Base-by-base conservation (phyloP, 805 yeast species). In the Blastobotrys robertii region DNA sequence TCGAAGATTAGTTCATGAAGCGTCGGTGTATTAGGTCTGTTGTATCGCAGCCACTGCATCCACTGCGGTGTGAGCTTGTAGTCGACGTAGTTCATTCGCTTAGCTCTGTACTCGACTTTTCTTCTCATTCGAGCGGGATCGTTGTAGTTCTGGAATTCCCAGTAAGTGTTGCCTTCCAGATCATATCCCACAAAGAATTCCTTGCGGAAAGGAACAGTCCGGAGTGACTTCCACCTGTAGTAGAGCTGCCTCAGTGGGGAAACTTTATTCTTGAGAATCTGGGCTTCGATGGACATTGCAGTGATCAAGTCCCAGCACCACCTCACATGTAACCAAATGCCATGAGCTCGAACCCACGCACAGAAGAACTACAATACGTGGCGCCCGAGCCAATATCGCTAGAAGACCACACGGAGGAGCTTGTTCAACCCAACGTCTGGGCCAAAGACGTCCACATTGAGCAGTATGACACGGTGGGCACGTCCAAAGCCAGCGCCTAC, bases 131-230 rank as follows among this genome's bases (percentile, higher is more conserved):
- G 60, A 19, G 60, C 64, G 51, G 76, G 67, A 41, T 57, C 55
- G 52, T 72, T 69, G 46, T 75, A 77, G 19, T 73, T 65, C 41
- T 70, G 68, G 60, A 81, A 78, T 58, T 84, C 95, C 94, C 94
- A 84, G 63, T 80, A 84, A 1, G 90, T 77, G 58, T 84, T 84
- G 2, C 92, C 94, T 33, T 76, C 77, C n/a, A 85, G 66, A 55
- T 84, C 94, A 55, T 82, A 84, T 39, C 74, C 74, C 8, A 79
- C 68, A 52, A 84, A 83, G 65, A 78, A 84, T 56, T 69, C 71
- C 43, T 70, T 70, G 34, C 94, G 69, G 58, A 83, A 77, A 0
- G 94, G 94, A 3, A 84, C 69, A 37, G 67, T 72, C 36, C 79
- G 62, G 3, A 81, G 59, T 0, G 87, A 70, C 52, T 71, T 73